Base-by-base conservation (phyloP, 1,284 basidiomycete genomes). In the Hemileia vastatrix region DNA sequence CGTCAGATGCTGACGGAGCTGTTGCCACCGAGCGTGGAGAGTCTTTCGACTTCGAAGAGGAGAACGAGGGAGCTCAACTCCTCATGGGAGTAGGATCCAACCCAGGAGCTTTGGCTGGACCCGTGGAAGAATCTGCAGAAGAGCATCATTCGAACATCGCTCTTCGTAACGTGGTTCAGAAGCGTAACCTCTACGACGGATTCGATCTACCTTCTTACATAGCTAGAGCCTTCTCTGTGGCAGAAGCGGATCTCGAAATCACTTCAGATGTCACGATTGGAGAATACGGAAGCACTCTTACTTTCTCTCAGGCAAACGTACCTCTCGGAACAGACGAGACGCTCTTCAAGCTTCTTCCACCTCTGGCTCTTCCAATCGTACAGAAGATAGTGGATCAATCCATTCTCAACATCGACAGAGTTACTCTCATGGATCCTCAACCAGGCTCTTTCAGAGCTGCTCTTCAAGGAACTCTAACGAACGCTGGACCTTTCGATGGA, bases 401-500 rank as follows among this genome's bases (percentile, higher is more conserved):
- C 6, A 75, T 79, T 18, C 76, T 89, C 56, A n/a, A n/a, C n/a
- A n/a, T n/a, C n/a, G n/a, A n/a, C n/a, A n/a, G n/a, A n/a, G 24
- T 53, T 45, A 51, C 5, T 40, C 4, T 40, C 2, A 9, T 40
- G 5, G 4, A 4, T 11, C 3, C n/a, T 3, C 76, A 82, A 67
- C 78, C 83, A 70, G 78, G 78, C 13, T 80, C 81, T 18, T 88
- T 88, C 71, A 78, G 82, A 18, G 82, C 84, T 1, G 78, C 78
- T 56, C 73, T 88, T 59, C 81, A 80, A 43, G 87, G 86, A 27
- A 81, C 80, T 48, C 86, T 88, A 68, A 82, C 80, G n/a, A 83
- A 86, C 64, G 81, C 86, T 19, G 86, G 87, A 32, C 86, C 86
- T 49, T 88, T 88, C 70, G 85, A 89, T 67, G 87, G 86, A 2